phyloP scores from a whole-genome alignment of 1,284 basidiomycete species.

The Fomitopsis palustris region DNA sequence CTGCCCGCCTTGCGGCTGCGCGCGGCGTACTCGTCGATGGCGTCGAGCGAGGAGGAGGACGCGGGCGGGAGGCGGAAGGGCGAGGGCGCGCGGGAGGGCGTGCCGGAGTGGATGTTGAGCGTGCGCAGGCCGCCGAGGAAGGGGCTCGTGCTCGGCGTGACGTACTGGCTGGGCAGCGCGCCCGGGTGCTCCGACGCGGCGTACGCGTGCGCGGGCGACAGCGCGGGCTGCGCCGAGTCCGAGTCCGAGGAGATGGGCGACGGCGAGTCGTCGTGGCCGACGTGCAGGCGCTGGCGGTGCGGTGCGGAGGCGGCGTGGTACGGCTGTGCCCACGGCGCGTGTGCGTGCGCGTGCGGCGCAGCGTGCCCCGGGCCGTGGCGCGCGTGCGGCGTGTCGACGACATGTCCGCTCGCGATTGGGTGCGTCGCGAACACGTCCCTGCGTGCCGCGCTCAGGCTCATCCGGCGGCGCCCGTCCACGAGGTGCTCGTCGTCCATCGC shows the following conservation, averaged over 20 bases:
- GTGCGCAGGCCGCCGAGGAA: constrained; percentile 81
- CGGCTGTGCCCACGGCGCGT: constrained; percentile 36
- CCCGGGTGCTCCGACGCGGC: constrained; percentile 12
- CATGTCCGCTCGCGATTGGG: constrained; percentile 43
- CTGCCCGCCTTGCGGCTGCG: constrained; percentile 30
- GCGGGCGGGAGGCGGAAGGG: constrained; percentile 64
- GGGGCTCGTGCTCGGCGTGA: constrained; percentile 71
- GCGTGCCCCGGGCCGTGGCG: constrained; percentile 13
- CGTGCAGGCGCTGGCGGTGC: constrained; percentile 34
- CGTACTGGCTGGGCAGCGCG: constrained; percentile 3
- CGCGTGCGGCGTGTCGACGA: constrained; percentile 28
- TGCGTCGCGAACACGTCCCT: constrained; percentile 27
- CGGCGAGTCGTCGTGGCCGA: constrained; percentile 53
- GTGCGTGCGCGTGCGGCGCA: constrained; percentile 20
- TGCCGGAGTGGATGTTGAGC: constrained; percentile 66
- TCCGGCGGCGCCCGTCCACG: constrained; percentile 28
- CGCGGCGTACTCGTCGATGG: constrained; percentile 29
- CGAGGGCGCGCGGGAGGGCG: constrained; percentile 63
- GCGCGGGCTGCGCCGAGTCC: constrained; percentile 40
- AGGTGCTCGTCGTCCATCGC: constrained; percentile 21
- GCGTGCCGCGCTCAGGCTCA: constrained; percentile 40
- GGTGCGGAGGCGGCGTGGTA: constrained; percentile 33
- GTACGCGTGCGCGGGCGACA: constrained; percentile 21
- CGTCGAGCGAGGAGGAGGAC: constrained; percentile 31
- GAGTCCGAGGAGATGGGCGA: constrained; percentile 70